Conservation (phyloP, 225 moss, liverwort and hornwort species). For the Polytrichum commune region DNA sequence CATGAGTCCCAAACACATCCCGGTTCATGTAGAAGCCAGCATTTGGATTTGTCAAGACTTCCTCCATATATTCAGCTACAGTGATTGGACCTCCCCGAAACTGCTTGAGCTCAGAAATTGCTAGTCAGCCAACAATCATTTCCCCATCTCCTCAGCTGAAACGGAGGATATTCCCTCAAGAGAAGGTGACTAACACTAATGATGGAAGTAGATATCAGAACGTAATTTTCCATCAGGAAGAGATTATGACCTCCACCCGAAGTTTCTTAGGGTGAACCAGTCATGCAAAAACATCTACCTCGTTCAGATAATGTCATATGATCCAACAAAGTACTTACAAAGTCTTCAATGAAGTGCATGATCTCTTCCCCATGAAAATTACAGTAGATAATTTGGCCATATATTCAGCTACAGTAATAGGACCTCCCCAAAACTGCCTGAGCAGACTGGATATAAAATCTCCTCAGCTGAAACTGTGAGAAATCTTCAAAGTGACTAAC, state of each 20-base stretch:
- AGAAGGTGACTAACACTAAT: not conserved
- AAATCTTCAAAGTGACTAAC: too few species aligned
- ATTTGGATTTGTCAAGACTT: constrained; percentile 88
- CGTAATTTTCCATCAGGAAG: too few species aligned
- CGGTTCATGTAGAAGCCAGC: constrained; percentile 94
- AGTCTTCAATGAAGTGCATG: too few species aligned
- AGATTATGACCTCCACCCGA: too few species aligned
- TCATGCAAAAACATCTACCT: too few species aligned
- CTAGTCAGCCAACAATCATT: constrained; percentile 7
- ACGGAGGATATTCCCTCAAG: not conserved
- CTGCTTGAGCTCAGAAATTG: constrained; percentile 26
- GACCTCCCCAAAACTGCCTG: constrained; percentile 85
- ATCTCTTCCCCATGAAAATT: too few species aligned
- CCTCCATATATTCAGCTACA: constrained; percentile 89
- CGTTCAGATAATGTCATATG: too few species aligned
- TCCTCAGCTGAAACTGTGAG: too few species aligned
- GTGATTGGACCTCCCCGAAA: constrained; percentile 95
- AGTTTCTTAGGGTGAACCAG: too few species aligned
- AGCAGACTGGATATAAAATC: too few species aligned
- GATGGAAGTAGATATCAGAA: too few species aligned
- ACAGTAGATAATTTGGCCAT: constrained; percentile 29
- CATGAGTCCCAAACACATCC: constrained; percentile 81
- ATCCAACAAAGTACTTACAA: too few species aligned
- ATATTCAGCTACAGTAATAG: constrained; percentile 86
- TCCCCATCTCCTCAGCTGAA: not conserved